Evolutionary conservation across 164 flowering plant species (phyloP), one percentile per base, ranked within the genome.

Genomic region (Magnolia changhungtana): DNA sequence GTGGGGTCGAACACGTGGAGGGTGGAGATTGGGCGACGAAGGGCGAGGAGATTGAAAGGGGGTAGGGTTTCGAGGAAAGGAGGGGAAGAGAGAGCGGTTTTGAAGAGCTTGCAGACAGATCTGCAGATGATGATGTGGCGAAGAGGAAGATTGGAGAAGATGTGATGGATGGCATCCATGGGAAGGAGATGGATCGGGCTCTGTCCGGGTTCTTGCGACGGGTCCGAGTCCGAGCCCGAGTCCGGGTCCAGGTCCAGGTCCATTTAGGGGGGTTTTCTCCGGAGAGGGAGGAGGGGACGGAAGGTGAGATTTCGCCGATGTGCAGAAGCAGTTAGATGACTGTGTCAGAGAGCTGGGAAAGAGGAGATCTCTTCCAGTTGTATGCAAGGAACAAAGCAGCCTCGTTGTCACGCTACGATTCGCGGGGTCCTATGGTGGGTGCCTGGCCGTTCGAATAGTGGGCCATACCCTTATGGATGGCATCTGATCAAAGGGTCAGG

Each of bases 81-180:
- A 0, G 91, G 79, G 16, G 92, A 88, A 67, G 90, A 80, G 7
- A 94, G 85, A 59, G 86, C 66, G 8, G 86, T 82, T 78, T 83
- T 45, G 87, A 94, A 90, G 83, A 82, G 70, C 71, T 84, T 88
- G 79, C 87, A 92, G 70, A 92, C 89, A 49, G 92, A 84, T 59
- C 88, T 83, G 81, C 85, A 86, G 85, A 87, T 66, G 58, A 82
- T 71, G 91, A 94, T 87, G 73, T 92, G 89, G 10, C 89, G 92
- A 78, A 92, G 88, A 0, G 97, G 85, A 45, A 94, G 94, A 7
- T 76, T 64, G 27, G 91, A 82, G 90, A 94, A 91, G 84, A 94
- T 90, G 73, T 84, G 92, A 78, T 88, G 88, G 80, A 94, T 90
- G 0, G 90, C 83, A 84, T 94, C 98, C 20, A 80, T 87, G 0